Evolutionary conservation across 2,329 filamentous ascomycete genomes (phyloP), one percentile per base, ranked within the genome.

Genomic region (Mariannaea sp.): DNA sequence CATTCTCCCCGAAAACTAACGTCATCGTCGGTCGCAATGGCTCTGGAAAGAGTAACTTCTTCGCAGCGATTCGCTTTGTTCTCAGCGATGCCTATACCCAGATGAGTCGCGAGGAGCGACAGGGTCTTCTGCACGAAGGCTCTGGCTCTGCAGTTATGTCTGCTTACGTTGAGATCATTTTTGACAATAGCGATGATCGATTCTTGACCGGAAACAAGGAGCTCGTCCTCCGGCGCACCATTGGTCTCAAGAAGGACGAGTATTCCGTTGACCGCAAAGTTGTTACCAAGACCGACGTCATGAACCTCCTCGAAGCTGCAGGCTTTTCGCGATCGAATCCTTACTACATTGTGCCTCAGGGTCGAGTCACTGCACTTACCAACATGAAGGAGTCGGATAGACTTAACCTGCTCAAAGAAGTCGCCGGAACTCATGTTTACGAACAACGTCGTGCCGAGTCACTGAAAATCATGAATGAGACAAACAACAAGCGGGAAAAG

Each of bases 21-120:
- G 92, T 99, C 64, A 96, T 99, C 67, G 94, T 99, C 68, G 94
- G 94, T 64, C 93, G 94, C 78, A 99, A 99, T 86, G 94, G 94
- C 62, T 97, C 94, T 3, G 94, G 94, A 69, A 99, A 99, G 82
- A 97, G 92, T 73, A 99, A 99, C 77, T 99, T 99, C 83, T 99
- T 99, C 75, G 93, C 94, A 45, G 94, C 94, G 38, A 97, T 99
- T 74, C 92, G 94, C 53, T 99, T 99, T 76, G 95, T 97, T 39
- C 87, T 99, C 58, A 94, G 92, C 75, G 94, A 99, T 85, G 91
- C 92, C 61, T 99, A 99, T 75, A 95, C 90, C 38, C 90, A 95
- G 72, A 90, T 99, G 84, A 90, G 89, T 60, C 89, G 93, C 65
- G 94, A 99, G 72, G 93, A 99, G 79, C 90, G 94, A 56, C 92